Base-by-base conservation (phyloP, 495 filamentous ascomycete species). In the Hypomontagnella submonticulosa region DNA sequence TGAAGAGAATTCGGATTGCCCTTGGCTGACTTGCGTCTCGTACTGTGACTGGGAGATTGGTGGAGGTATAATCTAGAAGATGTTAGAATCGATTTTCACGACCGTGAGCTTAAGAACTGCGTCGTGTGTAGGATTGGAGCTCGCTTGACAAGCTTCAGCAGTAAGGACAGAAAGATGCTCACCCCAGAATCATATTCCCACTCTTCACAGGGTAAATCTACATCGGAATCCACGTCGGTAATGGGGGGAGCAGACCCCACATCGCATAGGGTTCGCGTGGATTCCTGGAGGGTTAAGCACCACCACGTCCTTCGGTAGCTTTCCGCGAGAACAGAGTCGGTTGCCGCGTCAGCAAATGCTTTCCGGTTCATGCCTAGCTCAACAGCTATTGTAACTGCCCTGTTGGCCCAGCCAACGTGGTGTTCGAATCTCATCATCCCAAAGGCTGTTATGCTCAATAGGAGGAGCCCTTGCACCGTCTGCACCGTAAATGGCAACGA, bases 301-400 rank as follows among this genome's bases (percentile, higher is more conserved):
- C 90, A 93, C 87, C 87, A 92, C 6, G 89, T 92, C 23, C 90
- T 80, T 54, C 90, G 81, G 73, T 87, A 82, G 60, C 85, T 86
- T 69, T 93, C 90, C 34, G 86, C 88, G 4, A 89, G 73, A 6
- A 91, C 78, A 0, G 80, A 79, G 53, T 88, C 81, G 4, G 74
- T 62, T 11, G 76, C 75, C 34, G 81, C 76, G 67, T 85, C 76
- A 2, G 73, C 61, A 63, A 81, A 90, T 8, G 71, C 70, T 52
- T 73, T 75, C 34, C 78, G 81, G 67, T 92, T 82, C 80, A 93
- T 81, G 3, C 87, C 85, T 9, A 92, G 71, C 13, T 90, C 85
- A 10, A 90, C 75, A 3, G 89, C 87, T 65, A 89, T 66, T 34
- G 85, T 78, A 9, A 87, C 81, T 0, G 89, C 89, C 19, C 75